Evolutionary conservation across 306 rosid species (phyloP).

Genomic region (Begonia peltatifolia): DNA sequence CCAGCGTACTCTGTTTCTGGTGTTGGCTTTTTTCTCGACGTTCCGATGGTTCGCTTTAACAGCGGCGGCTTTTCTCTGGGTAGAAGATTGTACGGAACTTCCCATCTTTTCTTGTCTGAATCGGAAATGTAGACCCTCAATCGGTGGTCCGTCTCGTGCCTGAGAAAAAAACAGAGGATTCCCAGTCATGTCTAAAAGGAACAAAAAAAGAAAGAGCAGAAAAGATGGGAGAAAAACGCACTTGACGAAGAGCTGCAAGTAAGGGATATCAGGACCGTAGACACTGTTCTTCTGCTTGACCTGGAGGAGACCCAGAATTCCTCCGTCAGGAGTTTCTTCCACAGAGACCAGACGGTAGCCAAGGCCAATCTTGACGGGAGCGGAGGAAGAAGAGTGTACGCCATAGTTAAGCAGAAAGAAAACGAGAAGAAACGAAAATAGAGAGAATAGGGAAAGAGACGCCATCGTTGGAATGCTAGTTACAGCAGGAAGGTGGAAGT

Average conservation of each 20-base stretch:
- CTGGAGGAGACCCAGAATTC: constrained; percentile 50
- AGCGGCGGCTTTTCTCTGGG: constrained; percentile 67
- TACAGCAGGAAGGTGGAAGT: no score
- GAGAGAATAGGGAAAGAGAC: no score
- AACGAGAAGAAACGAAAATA: constrained; percentile 6
- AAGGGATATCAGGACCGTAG: constrained; percentile 74
- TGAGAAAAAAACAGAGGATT: constrained; percentile 10
- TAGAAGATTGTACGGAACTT: constrained; percentile 70
- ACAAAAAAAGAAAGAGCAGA: no score
- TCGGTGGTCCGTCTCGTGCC: constrained; percentile 70
- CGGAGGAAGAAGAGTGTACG: constrained; percentile 17
- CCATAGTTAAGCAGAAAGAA: constrained; percentile 16
- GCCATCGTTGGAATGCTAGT: no score
- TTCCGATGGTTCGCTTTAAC: constrained; percentile 27
- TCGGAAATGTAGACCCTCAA: constrained; percentile 82
- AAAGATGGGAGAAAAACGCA: constrained; percentile 5
- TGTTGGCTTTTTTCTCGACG: constrained; percentile 22
- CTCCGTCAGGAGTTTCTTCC: constrained; percentile 55
- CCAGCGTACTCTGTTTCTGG: constrained; percentile 47
- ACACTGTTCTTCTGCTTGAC: constrained; percentile 34
- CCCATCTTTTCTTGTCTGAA: constrained; percentile 75
- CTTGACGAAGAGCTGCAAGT: constrained; percentile 69
- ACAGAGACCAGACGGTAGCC: constrained; percentile 78
- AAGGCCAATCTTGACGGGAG: constrained; percentile 44
- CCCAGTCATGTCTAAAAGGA: no score